These are phyloP conservation scores for Acanthamoeba divionensis DNA, from an alignment of 208 protist genomes.

Conservation along the genomic window DNA sequence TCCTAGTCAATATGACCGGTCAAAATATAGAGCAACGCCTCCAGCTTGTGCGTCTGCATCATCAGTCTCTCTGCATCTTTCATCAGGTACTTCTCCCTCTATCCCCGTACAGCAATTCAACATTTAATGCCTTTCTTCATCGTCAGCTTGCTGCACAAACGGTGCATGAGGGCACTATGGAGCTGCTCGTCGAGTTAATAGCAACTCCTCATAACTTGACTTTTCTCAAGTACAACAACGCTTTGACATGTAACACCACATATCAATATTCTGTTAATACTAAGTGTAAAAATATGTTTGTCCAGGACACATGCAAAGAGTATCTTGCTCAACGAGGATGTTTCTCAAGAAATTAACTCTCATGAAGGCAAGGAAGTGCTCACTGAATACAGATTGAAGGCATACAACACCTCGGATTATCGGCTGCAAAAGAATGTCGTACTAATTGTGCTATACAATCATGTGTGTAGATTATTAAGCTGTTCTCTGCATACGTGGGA, in stretches of 20 bases:
- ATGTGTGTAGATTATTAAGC: neutral
- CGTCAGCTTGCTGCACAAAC: neutral
- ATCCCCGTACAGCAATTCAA: too few relatives aligned
- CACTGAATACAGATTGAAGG: slow-evolving; percentile 25
- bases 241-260: neutral
- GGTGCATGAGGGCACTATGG: neutral
- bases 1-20: too few relatives aligned
- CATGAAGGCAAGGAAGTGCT: slow-evolving; percentile 49
- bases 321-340: neutral
- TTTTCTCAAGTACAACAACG: neutral
- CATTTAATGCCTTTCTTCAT: too few relatives aligned
- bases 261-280: too few relatives aligned
- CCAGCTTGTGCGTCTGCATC: neutral
- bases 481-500: slow-evolving; percentile 3
- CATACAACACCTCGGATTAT: neutral
- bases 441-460: neutral
- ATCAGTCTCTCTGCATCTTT: too few relatives aligned
- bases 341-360: neutral
- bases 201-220: too few relatives aligned
- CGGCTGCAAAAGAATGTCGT: neutral
- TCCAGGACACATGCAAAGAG: neutral
- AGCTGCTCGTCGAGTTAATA: neutral
- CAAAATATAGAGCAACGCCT: neutral
- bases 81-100: too few relatives aligned
- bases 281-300: too few relatives aligned